These are phyloP conservation scores for Citrus inodora DNA, from an alignment of 345 rosid genomes.

Conservation along the genomic window DNA sequence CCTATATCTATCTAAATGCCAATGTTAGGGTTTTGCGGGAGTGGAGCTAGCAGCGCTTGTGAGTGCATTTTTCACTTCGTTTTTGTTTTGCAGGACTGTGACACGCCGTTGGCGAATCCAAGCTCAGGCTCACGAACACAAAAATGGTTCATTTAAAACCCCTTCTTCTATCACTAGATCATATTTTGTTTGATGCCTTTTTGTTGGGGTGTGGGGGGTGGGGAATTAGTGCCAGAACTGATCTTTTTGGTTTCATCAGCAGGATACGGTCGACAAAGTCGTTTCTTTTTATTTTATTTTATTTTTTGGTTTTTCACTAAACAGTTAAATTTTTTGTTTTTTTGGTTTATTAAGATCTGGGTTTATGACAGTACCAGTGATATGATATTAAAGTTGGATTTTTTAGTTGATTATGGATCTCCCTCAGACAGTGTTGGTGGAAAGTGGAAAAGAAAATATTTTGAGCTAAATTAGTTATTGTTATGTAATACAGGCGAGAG, in stretches of 20 bases:
- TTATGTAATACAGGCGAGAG: conserved; percentile 57
- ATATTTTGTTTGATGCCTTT: not conserved
- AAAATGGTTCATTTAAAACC: not conserved
- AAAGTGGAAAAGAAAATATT: not conserved
- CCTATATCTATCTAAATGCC: not conserved
- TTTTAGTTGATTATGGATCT: not conserved
- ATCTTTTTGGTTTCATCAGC: not conserved
- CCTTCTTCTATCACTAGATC: not conserved
- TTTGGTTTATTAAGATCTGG: not conserved
- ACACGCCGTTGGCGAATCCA: not conserved
- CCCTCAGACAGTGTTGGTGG: not conserved
- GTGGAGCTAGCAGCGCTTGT: not conserved
- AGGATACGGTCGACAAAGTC: not conserved
- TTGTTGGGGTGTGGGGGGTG: no score
- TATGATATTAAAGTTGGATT: not conserved
- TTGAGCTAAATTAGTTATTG: not conserved
- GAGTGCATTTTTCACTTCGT: not conserved
- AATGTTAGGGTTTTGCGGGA: conserved; percentile 2
- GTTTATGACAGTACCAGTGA: not conserved
- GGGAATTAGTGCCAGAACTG: not conserved
- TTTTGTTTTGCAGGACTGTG: not conserved
- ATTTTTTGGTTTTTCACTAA: not conserved
- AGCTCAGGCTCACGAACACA: not conserved
- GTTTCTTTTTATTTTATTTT: not conserved
- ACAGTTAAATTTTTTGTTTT: not conserved